Conservation (phyloP, 257 asterid genomes). For the Schizonepeta tenuifolia region DNA sequence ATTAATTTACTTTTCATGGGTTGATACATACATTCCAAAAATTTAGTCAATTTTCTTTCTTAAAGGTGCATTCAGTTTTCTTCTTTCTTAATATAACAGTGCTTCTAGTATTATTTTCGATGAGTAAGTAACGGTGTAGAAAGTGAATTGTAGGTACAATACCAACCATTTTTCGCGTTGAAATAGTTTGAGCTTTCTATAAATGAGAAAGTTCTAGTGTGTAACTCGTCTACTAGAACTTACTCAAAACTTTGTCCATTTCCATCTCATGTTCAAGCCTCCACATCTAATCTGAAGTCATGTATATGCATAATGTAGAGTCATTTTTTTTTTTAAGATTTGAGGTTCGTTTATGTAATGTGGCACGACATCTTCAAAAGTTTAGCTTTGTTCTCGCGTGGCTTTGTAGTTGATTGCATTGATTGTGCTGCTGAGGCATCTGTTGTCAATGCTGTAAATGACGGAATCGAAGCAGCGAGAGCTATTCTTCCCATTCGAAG, state of each 20-base stretch:
- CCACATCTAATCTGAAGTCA: neutral
- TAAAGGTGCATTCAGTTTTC: neutral
- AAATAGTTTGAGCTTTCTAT: neutral
- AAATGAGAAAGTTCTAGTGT: neutral
- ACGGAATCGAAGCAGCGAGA: conserved; percentile 84
- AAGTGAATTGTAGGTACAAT: neutral
- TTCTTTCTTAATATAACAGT: neutral
- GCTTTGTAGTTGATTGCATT: conserved; percentile 82
- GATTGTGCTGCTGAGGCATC: conserved; percentile 97
- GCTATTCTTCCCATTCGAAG: conserved; percentile 68
- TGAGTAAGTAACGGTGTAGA: neutral
- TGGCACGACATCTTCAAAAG: neutral
- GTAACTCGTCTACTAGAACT: neutral
- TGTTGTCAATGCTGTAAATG: conserved; percentile 80
- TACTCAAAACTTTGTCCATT: neutral
- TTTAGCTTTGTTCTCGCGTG: conserved; percentile 6
- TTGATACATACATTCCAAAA: neutral
- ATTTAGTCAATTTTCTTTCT: neutral
- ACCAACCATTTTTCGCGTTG: neutral
- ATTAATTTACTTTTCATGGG: neutral
- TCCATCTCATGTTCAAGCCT: neutral
- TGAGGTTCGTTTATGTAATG: neutral
- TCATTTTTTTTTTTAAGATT: neutral
- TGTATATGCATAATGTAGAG: neutral
- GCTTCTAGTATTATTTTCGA: neutral